Evolutionary conservation across 78 protist species (phyloP), one percentile per base, ranked within the genome.

Genomic region (Bigelowiella natans): DNA sequence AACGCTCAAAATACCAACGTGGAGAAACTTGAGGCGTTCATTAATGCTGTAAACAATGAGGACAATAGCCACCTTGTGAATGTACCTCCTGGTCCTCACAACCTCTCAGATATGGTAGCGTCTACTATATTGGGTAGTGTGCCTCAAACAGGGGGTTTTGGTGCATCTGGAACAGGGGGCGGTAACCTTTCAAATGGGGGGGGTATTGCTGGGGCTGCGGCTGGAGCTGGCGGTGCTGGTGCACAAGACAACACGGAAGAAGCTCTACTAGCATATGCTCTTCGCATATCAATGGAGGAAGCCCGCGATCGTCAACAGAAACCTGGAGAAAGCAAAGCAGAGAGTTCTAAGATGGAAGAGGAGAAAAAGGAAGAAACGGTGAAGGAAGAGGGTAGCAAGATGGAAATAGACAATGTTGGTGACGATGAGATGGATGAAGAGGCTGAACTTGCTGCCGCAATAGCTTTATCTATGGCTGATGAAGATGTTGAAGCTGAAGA

Each of bases 231-330:
- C 2, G 11, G 11, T 83, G 86, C 39, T 83, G 86, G 39, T 30
- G 86, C 86, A 2, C 39, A 34, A 2, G 11, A 7, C 11, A 34
- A 28, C 11, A 2, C 86, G 3, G 86, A 83, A 83, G 37, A 83
- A 11, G 86, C 11, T 83, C 3, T 30, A 34, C 11, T 83, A 3
- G 86, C 86, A 30, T 30, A 30, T 26, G 86, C 86, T 11, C 28
- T 83, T 29, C 86, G 86, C 28, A 83, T 83, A 28, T 83, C 86
- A 29, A 83, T 83, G 86, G 86, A 83, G 86, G 86, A 83, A 34
- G 86, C 11, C 39, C 29, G 11, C 31, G 38, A 83, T 83, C 2
- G 11, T 18, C 11, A 51, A 18, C 73, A 30, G 86, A 28, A 7
- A 11, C 39, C 86, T 83, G 38, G 7, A 28, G 86, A 29, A 28